These are phyloP conservation scores for Paecilomyces variotii DNA, from an alignment of 2,329 filamentous ascomycete genomes.

Conservation along the genomic window DNA sequence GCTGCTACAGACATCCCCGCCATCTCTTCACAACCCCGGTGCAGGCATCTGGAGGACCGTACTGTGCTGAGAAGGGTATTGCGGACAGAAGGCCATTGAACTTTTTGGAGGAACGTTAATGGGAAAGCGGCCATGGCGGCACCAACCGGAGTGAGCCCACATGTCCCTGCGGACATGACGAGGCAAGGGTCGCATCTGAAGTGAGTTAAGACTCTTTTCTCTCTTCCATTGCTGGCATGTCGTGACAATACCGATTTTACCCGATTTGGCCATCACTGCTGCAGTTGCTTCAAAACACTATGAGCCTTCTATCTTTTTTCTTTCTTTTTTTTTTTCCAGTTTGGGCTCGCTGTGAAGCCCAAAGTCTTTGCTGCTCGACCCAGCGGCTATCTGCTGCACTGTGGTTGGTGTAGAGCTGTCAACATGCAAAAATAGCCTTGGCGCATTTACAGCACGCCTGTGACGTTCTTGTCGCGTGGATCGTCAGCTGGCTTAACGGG, in stretches of 20 bases:
- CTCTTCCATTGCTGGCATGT: conserved; percentile 4
- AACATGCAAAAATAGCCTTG: neutral
- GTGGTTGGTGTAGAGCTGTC: neutral
- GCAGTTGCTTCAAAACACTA: neutral
- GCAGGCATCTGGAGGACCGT: neutral
- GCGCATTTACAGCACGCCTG: neutral
- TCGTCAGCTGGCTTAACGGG: neutral
- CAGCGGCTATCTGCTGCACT: neutral
- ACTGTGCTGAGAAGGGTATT: neutral
- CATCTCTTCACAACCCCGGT: neutral
- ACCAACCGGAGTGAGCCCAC: conserved; percentile 41
- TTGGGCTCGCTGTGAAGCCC: neutral
- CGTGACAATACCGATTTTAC: neutral
- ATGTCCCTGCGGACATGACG: conserved; percentile 49
- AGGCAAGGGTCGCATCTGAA: conserved; percentile 51
- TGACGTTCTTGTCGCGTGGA: neutral
- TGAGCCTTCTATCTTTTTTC: neutral
- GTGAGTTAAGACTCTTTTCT: conserved; percentile 37
- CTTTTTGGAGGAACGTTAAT: conserved; percentile 13
- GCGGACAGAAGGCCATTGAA: neutral
- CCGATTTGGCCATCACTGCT: neutral
- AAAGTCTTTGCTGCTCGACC: neutral
- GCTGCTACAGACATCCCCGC: neutral
- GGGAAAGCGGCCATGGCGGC: conserved; percentile 35
- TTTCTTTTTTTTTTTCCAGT: neutral